Evolutionary conservation across 345 rosid species (phyloP).

Genomic region (Jatropha curcas): DNA sequence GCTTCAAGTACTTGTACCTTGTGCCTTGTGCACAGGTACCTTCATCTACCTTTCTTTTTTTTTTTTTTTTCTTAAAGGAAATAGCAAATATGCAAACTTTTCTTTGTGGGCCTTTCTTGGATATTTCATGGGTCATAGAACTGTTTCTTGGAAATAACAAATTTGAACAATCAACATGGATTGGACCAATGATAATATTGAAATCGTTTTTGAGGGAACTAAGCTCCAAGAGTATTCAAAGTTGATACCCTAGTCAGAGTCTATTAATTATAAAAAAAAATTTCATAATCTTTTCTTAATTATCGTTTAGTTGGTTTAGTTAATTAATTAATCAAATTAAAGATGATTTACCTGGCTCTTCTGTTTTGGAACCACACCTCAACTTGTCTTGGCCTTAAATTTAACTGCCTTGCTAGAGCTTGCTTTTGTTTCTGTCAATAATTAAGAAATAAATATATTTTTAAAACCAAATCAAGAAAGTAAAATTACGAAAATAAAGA

Average conservation of each 20-base stretch:
- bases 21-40: slow-evolving; percentile 18
- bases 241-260: too few species aligned
- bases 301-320: too few species aligned
- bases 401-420: slow-evolving; percentile 74
- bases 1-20: slow-evolving; percentile 16
- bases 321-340: neutral
- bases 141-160: neutral
- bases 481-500: neutral
- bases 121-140: neutral
- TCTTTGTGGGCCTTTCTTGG: slow-evolving; percentile 9
- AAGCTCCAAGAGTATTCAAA: too few species aligned
- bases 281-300: too few species aligned
- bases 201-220: too few species aligned
- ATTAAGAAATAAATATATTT: neutral
- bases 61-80: too few species aligned
- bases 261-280: too few species aligned
- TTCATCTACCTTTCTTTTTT: neutral
- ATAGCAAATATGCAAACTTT: neutral
- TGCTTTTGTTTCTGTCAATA: slow-evolving; percentile 59
- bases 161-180: too few species aligned
- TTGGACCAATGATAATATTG: too few species aligned
- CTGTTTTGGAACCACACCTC: slow-evolving; percentile 99
- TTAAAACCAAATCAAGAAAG: neutral
- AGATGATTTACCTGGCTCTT: slow-evolving; percentile 70
- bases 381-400: slow-evolving; percentile 86